These are phyloP conservation scores for Rhynchospora breviuscula DNA, from an alignment of 176 grass and related monocot species.

Conservation along the genomic window DNA sequence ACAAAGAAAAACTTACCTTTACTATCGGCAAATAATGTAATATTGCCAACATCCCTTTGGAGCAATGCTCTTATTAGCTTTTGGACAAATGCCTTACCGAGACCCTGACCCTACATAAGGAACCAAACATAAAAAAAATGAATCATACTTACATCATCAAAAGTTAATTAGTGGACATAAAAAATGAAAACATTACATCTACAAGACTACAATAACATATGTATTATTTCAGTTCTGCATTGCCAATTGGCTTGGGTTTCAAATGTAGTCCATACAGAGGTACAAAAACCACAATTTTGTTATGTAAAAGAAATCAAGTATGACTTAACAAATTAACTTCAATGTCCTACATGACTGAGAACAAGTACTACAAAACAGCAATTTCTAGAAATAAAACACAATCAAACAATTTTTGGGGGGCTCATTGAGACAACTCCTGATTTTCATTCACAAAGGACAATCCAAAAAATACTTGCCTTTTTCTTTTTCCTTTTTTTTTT, in stretches of 20 bases:
- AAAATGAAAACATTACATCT: neutral
- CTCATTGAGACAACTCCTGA: no score
- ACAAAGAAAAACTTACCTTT: slow-evolving; percentile 48
- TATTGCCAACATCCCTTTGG: slow-evolving; percentile 88
- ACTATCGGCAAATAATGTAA: slow-evolving; percentile 85
- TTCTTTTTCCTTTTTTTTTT: no score
- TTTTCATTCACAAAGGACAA: no score
- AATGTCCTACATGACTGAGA: neutral
- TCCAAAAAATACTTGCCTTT: no score
- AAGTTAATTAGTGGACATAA: neutral
- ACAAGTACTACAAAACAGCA: neutral
- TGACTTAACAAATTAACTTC: neutral
- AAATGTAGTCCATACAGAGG: neutral
- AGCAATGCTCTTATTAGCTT: slow-evolving; percentile 78
- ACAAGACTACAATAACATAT: neutral
- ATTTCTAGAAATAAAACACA: no score
- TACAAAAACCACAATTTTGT: neutral
- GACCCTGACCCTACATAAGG: slow-evolving; percentile 75
- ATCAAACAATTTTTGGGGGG: no score
- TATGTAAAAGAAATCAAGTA: neutral
- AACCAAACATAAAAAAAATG: neutral
- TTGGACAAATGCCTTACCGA: slow-evolving; percentile 82
- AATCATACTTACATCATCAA: neutral
- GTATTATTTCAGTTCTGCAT: neutral
- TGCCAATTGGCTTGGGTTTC: neutral